Conservation (phyloP, 1,139 yeast species). For the Pichia sp. region DNA sequence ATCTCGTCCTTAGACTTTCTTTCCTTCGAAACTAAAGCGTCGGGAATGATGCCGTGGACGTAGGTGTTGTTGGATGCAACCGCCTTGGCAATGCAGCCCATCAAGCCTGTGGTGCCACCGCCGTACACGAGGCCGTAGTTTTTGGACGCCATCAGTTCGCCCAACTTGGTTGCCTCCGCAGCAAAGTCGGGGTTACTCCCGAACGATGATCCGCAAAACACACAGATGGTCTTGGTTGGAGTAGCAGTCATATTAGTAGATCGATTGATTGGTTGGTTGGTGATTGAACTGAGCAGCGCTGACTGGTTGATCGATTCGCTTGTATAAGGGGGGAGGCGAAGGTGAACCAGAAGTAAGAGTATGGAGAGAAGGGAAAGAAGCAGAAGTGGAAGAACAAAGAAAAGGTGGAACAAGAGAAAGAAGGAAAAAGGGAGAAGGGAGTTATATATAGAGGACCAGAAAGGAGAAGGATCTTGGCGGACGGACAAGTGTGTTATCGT, state of each 20-base stretch:
- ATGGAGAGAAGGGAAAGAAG: neutral
- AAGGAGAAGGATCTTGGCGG: neutral
- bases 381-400: neutral
- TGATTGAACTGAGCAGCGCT: neutral
- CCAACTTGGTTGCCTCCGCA: conserved; percentile 54
- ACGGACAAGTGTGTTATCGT: neutral
- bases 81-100: conserved; percentile 82
- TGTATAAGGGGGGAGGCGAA: neutral
- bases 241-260: neutral
- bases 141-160: conserved; percentile 50
- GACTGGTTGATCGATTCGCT: neutral
- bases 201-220: conserved; percentile 80
- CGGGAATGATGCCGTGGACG: conserved; percentile 85
- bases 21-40: conserved; percentile 73
- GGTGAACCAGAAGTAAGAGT: neutral
- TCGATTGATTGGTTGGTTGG: neutral
- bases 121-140: conserved; percentile 84
- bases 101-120: conserved; percentile 83
- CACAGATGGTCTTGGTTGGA: conserved; percentile 57
- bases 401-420: neutral
- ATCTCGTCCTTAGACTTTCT: conserved; percentile 47
- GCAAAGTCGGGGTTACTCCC: conserved; percentile 55
- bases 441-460: neutral
- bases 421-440: neutral
- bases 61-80: conserved; percentile 63